phyloP scores from a whole-genome alignment of 306 rosid species.

The Vachellia pachyceras region DNA sequence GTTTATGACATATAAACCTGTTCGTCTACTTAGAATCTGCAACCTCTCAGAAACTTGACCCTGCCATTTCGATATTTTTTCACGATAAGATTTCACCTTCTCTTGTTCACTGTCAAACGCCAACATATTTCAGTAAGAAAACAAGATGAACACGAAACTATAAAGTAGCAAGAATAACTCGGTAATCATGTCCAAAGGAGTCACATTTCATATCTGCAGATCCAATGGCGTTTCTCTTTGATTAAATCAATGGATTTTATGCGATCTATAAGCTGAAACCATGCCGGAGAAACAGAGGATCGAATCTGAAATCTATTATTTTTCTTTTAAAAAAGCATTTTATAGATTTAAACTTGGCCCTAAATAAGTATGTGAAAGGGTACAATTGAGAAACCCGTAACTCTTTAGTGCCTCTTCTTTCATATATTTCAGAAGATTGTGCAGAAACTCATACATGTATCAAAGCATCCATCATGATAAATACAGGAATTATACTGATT shows the following conservation, averaged over 20 bases:
- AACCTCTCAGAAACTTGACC: conserved; percentile 88
- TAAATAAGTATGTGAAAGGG: not conserved
- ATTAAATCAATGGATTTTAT: conserved; percentile 11
- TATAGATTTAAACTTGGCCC: not conserved
- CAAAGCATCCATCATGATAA: not conserved
- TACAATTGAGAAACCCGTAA: not conserved
- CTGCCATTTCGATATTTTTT: conserved; percentile 92
- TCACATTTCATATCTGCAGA: conserved; percentile 18
- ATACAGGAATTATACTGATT: not conserved
- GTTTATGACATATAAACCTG: conserved; percentile 60
- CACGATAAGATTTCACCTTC: conserved; percentile 85
- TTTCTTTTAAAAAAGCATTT: not conserved
- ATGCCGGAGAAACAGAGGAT: conserved; percentile 1
- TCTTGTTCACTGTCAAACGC: conserved; percentile 71
- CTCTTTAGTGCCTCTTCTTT: conserved; percentile 1
- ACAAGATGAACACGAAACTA: conserved; percentile 10
- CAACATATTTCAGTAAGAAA: conserved; percentile 31
- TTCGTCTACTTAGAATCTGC: conserved; percentile 66
- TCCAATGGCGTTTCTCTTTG: conserved; percentile 17
- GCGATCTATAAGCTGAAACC: conserved; percentile 29
- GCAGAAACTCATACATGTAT: not conserved
- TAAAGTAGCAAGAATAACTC: not conserved
- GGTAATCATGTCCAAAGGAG: conserved; percentile 20
- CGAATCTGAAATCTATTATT: not conserved
- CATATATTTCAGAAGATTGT: not conserved